phyloP scores from a whole-genome alignment of 176 grass and related monocot genomes.

The Chloris gayana region DNA sequence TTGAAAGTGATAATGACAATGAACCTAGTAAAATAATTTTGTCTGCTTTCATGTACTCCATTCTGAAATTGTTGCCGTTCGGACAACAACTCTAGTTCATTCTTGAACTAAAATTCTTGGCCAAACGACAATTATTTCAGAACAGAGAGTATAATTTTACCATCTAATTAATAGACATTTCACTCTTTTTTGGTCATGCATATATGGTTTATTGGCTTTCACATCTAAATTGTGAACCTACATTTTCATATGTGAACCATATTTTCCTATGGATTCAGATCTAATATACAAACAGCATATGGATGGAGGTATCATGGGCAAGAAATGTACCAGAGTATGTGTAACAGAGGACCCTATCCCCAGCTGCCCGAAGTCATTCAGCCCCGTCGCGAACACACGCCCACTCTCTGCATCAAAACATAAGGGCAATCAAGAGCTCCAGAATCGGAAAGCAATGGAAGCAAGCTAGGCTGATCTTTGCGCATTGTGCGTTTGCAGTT shows the following conservation, averaged over 20 bases:
- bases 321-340: constrained; percentile 61
- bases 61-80: no score
- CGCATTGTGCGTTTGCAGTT: background rate
- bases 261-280: background rate
- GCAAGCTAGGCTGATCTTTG: background rate
- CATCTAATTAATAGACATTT: background rate
- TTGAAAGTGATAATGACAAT: background rate
- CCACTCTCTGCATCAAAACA: constrained; percentile 59
- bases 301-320: background rate
- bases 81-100: no score
- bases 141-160: background rate
- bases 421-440: background rate
- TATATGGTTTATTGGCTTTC: background rate
- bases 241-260: background rate
- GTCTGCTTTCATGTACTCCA: background rate
- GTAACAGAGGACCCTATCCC: constrained; percentile 60
- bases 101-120: no score
- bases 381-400: constrained; percentile 76
- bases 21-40: background rate
- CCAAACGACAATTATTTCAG: no score
- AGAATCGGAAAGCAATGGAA: background rate
- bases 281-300: background rate
- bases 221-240: background rate
- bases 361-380: constrained; percentile 91
- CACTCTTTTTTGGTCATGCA: background rate